These are phyloP conservation scores for Aspergillus flavus DNA, from an alignment of 2,329 filamentous ascomycete species.

Conservation along the genomic window DNA sequence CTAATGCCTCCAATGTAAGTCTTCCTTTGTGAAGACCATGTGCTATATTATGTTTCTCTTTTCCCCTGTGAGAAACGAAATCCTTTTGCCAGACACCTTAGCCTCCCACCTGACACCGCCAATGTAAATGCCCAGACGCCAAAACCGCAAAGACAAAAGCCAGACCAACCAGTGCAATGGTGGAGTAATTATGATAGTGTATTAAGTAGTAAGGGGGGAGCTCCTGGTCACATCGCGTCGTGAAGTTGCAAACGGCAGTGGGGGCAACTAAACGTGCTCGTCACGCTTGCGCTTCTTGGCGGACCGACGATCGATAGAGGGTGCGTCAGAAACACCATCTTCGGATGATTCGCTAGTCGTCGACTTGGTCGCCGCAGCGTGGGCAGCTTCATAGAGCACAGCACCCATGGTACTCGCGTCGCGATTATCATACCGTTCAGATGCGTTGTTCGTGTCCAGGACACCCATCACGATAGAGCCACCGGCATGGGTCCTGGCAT, in stretches of 20 bases:
- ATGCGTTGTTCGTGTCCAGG: constrained; percentile 68
- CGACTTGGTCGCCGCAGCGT: constrained; percentile 67
- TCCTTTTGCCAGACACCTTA: constrained; percentile 25
- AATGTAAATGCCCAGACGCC: constrained; percentile 39
- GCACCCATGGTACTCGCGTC: constrained; percentile 71
- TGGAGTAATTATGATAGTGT: constrained; percentile 29
- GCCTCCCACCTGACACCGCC: constrained; percentile 23
- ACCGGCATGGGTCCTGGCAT: constrained; percentile 88
- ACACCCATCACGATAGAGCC: constrained; percentile 91
- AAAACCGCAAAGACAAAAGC: constrained; percentile 32
- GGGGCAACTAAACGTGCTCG: constrained; percentile 56
- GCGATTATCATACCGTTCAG: constrained; percentile 50
- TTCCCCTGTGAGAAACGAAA: constrained; percentile 9
- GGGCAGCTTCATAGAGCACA: constrained; percentile 79
- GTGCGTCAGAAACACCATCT: constrained; percentile 33
- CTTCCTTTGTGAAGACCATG: constrained; percentile 10
- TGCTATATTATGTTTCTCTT: constrained; percentile 11
- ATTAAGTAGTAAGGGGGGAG: constrained; percentile 36
- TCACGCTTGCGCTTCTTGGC: constrained; percentile 81
- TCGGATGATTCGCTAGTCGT: constrained; percentile 49
- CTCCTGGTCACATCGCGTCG: constrained; percentile 46
- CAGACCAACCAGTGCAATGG: constrained; percentile 26
- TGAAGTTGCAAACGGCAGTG: constrained; percentile 26
- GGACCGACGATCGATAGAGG: constrained; percentile 48
- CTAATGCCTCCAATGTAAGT: constrained; percentile 16